Evolutionary conservation across 1,139 yeast genomes (phyloP), one percentile per base, ranked within the genome.

Genomic region (Meyerozyma smithsonii): DNA sequence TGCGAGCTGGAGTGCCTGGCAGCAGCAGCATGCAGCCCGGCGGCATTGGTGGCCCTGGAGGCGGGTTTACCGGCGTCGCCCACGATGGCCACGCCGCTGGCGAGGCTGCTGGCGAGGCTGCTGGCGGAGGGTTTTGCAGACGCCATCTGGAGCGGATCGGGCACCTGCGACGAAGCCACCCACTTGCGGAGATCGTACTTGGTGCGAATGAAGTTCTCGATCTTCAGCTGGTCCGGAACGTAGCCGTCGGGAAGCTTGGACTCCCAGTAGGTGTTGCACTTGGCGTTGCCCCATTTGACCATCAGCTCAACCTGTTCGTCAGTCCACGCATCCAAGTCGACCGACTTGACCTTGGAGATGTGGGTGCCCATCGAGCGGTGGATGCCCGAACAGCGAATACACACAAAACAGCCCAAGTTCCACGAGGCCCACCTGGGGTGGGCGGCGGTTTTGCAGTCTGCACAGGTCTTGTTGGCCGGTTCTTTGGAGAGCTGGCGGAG

Each of bases 351-450:
- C 53, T 82, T 72, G 12, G 88, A 80, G 38, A 90, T 87, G 62
- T 92, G 98, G 0, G 97, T 89, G 2, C 98, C 97, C 84, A 92
- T 81, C 42, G 94, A 79, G 58, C 97, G 74, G 59, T 92, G 98
- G 47, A 90, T 84, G 3, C 98, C 98, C 1, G 97, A 89, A 63
- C 98, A 92, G 46, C 77, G 55, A 45, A 92, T 92, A 62, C 98
- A 92, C 35, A 92, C 75, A 55, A 92, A 90, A 44, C 95, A 79
- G 23, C 98, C 98, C 43, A 92, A 63, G 51, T 83, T 88, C 97
- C 97, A 92, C 17, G 95, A 83, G 8, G 97, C 96, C 98, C 98
- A 92, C 41, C 98, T 72, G 12, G 98, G 98, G 61, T 90, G 95
- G 33, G 84, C 77, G 14, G 92, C 75, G 0, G 81, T 74, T 60